Base-by-base conservation (phyloP, 768 basidiomycete species). In the Mycena epipterygia region DNA sequence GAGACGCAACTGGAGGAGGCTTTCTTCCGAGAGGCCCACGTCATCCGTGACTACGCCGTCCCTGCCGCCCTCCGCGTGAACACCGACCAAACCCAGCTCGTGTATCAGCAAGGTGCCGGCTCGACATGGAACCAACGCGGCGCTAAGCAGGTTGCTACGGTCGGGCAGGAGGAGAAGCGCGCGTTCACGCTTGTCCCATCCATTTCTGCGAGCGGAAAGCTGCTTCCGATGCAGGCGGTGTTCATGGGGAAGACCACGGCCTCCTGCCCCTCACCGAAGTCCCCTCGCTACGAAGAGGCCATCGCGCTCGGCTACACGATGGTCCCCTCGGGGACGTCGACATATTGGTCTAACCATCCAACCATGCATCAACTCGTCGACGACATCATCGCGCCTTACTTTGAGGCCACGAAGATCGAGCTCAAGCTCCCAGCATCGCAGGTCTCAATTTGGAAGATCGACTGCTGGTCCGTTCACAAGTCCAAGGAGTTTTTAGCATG, bases 211-310 rank as follows among this genome's bases (percentile, higher is more conserved):
- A 67, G 73, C 51, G 83, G 85, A 2, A 60, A 52, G 0, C 39
- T 83, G 3, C 77, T 86, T 7, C 84, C 83, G 12, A 79, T 85
- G 44, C 85, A 86, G 64, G 77, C 79, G 0, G 79, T 86, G 25
- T 84, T 77, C 59, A 16, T 52, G 2, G 85, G 84, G 11, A 73
- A 74, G 33, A 76, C 79, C 1, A 51, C 29, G 3, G 32, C 21
- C 0, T 82, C 81, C 0, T 63, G 70, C n/a, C 83, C 83, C 0
- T 67, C 46, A 0, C 9, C 65, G 12, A 48, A 30, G 0, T 23
- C 78, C 0, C 68, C 39, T 0, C 17, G 60, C 19, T 76, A 80
- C 57, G 49, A 71, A 2, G 78, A 82, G 39, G 73, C 75, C 2
- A 56, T 67, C 1, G 49, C 73, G 7, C 65, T 69, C 0, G 78